These are phyloP conservation scores for Micractinium sp. DNA, from an alignment of 139 green algal species.

Conservation along the genomic window DNA sequence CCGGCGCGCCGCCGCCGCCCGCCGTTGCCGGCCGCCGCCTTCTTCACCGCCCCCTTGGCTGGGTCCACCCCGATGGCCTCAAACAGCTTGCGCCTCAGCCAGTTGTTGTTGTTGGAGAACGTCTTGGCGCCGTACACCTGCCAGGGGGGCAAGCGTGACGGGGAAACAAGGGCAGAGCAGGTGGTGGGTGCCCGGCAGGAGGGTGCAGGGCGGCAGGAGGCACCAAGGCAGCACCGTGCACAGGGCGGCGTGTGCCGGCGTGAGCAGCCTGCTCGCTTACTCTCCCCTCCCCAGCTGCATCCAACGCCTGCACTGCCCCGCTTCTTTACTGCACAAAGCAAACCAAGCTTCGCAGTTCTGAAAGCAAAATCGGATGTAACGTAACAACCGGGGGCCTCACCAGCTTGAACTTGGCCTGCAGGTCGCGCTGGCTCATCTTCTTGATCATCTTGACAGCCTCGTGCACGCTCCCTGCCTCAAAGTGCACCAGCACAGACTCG, in stretches of 20 bases:
- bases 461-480: slow-evolving; percentile 26
- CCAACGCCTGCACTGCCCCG: background rate
- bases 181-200: background rate
- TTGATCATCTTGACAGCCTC: slow-evolving; percentile 49
- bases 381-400: background rate
- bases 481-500: slow-evolving; percentile 33
- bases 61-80: slow-evolving; percentile 50
- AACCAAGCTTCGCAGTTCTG: background rate
- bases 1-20: slow-evolving; percentile 16
- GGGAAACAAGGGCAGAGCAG: background rate
- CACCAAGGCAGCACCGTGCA: background rate
- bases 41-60: slow-evolving; percentile 41
- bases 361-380: too few relatives aligned
- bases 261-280: too few relatives aligned
- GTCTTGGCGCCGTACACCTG: slow-evolving; percentile 46
- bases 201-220: too few relatives aligned
- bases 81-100: slow-evolving; percentile 53
- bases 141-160: background rate
- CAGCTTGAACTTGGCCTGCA: slow-evolving; percentile 47
- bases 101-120: slow-evolving; percentile 60
- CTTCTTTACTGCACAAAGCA: background rate
- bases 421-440: slow-evolving; percentile 53
- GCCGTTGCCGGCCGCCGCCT: slow-evolving; percentile 24
- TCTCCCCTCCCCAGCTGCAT: background rate
- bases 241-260: too few relatives aligned